These are phyloP conservation scores for Anethum foeniculum DNA, from an alignment of 140 eudicot species.

Conservation along the genomic window DNA sequence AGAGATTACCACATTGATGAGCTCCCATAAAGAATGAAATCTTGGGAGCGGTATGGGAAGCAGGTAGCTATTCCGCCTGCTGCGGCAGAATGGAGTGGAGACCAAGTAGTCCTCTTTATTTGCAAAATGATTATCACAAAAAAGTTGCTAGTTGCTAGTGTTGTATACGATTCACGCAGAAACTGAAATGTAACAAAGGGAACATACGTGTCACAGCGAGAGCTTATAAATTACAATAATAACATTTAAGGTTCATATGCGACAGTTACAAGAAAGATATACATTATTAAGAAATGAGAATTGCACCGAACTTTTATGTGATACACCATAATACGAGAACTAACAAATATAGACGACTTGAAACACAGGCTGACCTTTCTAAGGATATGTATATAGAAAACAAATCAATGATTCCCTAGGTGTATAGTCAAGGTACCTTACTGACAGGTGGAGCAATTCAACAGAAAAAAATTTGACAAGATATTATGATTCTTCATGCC, in stretches of 20 bases:
- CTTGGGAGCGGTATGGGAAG: not conserved
- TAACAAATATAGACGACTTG: not conserved
- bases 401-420: not conserved
- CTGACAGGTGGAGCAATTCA: not conserved
- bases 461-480: not conserved
- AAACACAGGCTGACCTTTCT: not conserved
- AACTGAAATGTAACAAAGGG: not conserved
- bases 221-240: not conserved
- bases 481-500: not conserved
- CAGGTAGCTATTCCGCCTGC: not conserved
- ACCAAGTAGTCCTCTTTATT: not conserved
- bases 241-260: not conserved
- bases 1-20: not conserved
- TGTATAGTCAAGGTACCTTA: not conserved
- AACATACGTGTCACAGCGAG: not conserved
- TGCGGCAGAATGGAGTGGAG: not conserved
- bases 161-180: not conserved
- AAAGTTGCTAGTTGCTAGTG: not conserved
- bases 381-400: not conserved
- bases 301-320: not conserved
- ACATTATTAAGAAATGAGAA: not conserved
- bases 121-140: not conserved
- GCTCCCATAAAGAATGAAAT: not conserved
- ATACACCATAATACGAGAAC: not conserved
- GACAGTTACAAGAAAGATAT: not conserved